Evolutionary conservation across 345 rosid species (phyloP).

Genomic region (Populus davidiana): DNA sequence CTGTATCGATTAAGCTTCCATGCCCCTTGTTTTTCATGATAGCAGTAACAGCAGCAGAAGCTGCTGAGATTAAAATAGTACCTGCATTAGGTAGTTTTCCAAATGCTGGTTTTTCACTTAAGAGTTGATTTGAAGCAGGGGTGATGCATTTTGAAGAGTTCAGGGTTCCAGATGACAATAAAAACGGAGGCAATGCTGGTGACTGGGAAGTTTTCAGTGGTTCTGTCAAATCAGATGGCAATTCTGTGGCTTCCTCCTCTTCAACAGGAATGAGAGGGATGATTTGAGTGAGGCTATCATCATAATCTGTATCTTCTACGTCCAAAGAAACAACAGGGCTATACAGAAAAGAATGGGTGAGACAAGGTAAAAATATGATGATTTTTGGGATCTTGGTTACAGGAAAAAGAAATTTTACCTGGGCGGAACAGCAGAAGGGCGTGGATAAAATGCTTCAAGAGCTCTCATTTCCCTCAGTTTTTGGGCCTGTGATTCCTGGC

Average conservation of each 20-base stretch:
- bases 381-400: neutral
- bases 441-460: conserved; percentile 55
- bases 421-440: conserved; percentile 42
- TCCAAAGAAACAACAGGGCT: conserved; percentile 49
- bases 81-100: conserved; percentile 18
- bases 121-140: neutral
- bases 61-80: conserved; percentile 34
- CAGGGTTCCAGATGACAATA: conserved; percentile 9
- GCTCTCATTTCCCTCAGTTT: conserved; percentile 39
- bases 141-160: neutral
- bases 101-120: conserved; percentile 1
- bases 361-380: neutral
- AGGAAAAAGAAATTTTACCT: conserved; percentile 29
- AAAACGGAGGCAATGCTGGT: conserved; percentile 16
- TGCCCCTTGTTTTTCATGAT: conserved; percentile 36
- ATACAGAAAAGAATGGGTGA: conserved; percentile 1
- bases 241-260: conserved; percentile 37
- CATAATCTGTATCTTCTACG: conserved; percentile 35
- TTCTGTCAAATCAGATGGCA: conserved; percentile 15
- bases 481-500: conserved; percentile 43
- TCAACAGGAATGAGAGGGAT: conserved; percentile 58
- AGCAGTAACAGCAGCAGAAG: conserved; percentile 38
- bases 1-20: conserved; percentile 45
- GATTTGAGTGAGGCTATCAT: conserved; percentile 46
- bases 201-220: conserved; percentile 3